Evolutionary conservation across 2,329 filamentous ascomycete species (phyloP).

Genomic region (Myriosclerotinia curreyana): DNA sequence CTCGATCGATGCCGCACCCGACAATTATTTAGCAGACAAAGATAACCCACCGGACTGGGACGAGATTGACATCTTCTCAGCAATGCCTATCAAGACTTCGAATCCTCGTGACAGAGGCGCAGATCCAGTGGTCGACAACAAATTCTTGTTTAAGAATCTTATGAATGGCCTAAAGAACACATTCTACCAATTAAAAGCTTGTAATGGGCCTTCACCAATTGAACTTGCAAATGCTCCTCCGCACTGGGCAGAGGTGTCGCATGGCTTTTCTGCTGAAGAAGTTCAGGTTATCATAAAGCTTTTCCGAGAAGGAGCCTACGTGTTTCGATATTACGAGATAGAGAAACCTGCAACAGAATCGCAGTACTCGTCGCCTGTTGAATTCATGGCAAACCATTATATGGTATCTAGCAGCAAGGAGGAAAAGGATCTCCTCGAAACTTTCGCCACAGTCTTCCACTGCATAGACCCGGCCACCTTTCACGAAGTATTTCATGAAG

Average conservation of each 20-base stretch:
- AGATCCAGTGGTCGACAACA: slow-evolving; percentile 93
- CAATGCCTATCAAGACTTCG: slow-evolving; percentile 92
- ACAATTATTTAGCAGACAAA: slow-evolving; percentile 82
- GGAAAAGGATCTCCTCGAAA: slow-evolving; percentile 95
- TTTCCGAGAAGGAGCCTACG: slow-evolving; percentile 92
- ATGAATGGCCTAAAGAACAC: slow-evolving; percentile 95
- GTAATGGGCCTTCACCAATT: slow-evolving; percentile 71
- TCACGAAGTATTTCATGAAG: slow-evolving; percentile 95
- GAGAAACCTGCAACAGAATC: slow-evolving; percentile 73
- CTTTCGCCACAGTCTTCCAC: slow-evolving; percentile 97
- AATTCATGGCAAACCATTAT: slow-evolving; percentile 91
- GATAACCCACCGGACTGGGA: slow-evolving; percentile 88
- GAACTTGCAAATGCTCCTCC: slow-evolving; percentile 75
- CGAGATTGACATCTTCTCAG: slow-evolving; percentile 94
- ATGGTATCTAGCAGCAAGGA: slow-evolving; percentile 93
- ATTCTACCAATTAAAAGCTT: slow-evolving; percentile 89
- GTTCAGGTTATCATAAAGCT: slow-evolving; percentile 95
- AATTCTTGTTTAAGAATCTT: slow-evolving; percentile 94
- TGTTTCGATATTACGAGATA: slow-evolving; percentile 95
- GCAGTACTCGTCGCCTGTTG: slow-evolving; percentile 75
- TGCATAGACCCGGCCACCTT: slow-evolving; percentile 98
- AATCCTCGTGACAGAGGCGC: slow-evolving; percentile 85
- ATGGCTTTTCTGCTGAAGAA: slow-evolving; percentile 95
- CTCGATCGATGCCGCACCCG: slow-evolving; percentile 58
- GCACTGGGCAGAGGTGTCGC: slow-evolving; percentile 95